phyloP scores from a whole-genome alignment of 2,329 filamentous ascomycete species.

The Aureobasidium leucospermi region DNA sequence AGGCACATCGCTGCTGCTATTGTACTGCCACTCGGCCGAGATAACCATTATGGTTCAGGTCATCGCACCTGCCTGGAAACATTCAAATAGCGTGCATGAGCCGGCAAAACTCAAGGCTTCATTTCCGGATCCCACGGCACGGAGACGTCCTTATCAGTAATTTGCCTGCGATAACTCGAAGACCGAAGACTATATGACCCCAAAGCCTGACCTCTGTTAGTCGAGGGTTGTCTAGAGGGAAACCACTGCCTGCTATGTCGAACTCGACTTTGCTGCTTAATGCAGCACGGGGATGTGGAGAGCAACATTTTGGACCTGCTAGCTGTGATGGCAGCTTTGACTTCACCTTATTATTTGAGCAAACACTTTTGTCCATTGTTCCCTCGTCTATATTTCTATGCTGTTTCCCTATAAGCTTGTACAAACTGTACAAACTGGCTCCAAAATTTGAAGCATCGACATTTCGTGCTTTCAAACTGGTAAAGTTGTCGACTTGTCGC shows the following conservation, averaged over 20 bases:
- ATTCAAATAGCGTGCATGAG: no score
- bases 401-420: neutral
- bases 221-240: neutral
- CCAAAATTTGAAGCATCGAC: neutral
- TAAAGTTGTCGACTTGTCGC: neutral
- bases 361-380: neutral
- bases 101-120: no score
- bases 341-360: neutral
- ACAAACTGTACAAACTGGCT: neutral
- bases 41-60: no score
- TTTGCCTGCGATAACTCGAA: neutral
- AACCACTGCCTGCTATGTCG: neutral
- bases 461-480: neutral
- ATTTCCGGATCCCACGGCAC: no score
- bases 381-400: neutral
- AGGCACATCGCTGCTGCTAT: no score
- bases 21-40: no score
- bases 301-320: neutral
- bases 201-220: neutral
- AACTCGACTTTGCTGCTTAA: neutral
- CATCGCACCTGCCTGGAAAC: no score
- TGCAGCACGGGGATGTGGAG: neutral
- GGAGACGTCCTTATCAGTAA: neutral
- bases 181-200: neutral
- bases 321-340: constrained; percentile 1